Base-by-base conservation (phyloP, 148 eudicot genomes). In the Cornus controversa region DNA sequence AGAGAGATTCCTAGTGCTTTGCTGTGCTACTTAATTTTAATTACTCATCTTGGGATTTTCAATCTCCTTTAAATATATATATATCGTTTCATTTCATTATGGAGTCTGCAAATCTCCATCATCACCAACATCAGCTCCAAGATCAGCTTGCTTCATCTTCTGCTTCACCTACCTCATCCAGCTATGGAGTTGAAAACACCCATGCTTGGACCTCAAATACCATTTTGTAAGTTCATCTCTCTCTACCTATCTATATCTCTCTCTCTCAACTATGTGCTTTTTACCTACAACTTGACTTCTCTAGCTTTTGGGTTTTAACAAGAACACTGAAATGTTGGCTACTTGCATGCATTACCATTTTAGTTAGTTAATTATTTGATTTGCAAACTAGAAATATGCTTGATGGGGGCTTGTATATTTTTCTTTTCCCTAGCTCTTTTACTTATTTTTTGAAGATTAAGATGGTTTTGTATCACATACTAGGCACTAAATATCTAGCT, bases 61-160 rank as follows among this genome's bases (percentile, higher is more conserved):
- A 84, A 86, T 82, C 26, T 70, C 70, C 45, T 79, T 79, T 77
- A 71, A 24, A 66, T 60, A 67, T 70, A 70, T 50, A 60, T 60
- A 62, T 69, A 22, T 20, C 50, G 20, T 37, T 31, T 63, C 26
- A 5, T n/a, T 47, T 68, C 26, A 69, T 78, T 60, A 92, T 93
- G 97, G 94, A 93, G 69, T 87, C 91, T 85, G 80, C 85, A 89
- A 85, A 87, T 73, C 75, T 79, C 79, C 87, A 90, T 79, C 82
- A 84, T 79, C 82, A 84, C 10, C 83, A 79, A 31, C 83, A 81
- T 69, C 81, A 83, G 31, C 81, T 77, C 78, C 87, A 88, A 78
- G 89, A 89, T 83, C 87, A 85, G 31, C 85, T 87, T 80, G 82
- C 70, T 78, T 84, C 66, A 72, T 83, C 85, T 72, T 77, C 82